phyloP scores from a whole-genome alignment of 1,284 basidiomycete genomes.

The Volvariella volvacea region DNA sequence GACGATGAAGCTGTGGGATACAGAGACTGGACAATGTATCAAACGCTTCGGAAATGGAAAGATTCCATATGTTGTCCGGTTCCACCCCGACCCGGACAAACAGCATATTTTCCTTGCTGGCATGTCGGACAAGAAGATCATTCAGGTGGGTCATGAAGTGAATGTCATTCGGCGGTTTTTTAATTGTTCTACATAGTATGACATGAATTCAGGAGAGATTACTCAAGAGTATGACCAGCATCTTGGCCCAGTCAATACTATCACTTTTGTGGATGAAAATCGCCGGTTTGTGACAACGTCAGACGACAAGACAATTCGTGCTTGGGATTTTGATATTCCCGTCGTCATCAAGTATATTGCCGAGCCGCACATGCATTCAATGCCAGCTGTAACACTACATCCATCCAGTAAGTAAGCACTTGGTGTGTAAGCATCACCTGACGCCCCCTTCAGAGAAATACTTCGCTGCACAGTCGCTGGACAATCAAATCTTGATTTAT shows the following conservation, averaged over 20 bases:
- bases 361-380: slow-evolving; percentile 99
- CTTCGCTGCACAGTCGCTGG: slow-evolving; percentile 94
- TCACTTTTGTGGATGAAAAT: slow-evolving; percentile 97
- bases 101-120: slow-evolving; percentile 96
- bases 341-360: slow-evolving; percentile 99
- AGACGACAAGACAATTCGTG: slow-evolving; percentile 98
- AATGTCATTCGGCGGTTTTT: background rate
- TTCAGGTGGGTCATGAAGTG: slow-evolving; percentile 58
- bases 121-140: slow-evolving; percentile 99
- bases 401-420: slow-evolving; percentile 72
- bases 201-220: slow-evolving; percentile 89
- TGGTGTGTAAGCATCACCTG: slow-evolving; percentile 11
- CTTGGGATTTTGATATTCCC: slow-evolving; percentile 98
- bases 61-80: slow-evolving; percentile 91
- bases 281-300: slow-evolving; percentile 96
- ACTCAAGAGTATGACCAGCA: slow-evolving; percentile 99
- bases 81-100: slow-evolving; percentile 95
- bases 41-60: slow-evolving; percentile 96
- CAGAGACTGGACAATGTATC: slow-evolving; percentile 95
- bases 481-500: slow-evolving; percentile 97
- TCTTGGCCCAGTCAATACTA: slow-evolving; percentile 95
- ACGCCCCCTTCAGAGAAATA: slow-evolving; percentile 68
- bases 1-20: slow-evolving; percentile 99
- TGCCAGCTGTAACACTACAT: slow-evolving; percentile 95
- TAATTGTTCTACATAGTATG: slow-evolving; percentile 59